These are phyloP conservation scores for Xerocomus brunneocitrinus DNA, from an alignment of 768 basidiomycete species.

Conservation along the genomic window DNA sequence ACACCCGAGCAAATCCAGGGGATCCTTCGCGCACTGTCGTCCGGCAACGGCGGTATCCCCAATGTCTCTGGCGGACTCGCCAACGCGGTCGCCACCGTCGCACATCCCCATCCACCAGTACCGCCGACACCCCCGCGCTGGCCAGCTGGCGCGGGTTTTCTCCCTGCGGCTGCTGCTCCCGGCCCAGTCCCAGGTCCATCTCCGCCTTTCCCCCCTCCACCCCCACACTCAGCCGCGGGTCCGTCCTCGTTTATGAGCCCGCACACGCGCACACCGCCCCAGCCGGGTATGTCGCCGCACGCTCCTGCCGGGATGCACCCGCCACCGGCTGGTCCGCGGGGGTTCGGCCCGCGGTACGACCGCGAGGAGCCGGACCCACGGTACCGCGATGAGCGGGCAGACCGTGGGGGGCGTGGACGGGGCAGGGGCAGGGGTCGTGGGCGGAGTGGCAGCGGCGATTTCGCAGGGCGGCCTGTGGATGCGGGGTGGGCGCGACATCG, in stretches of 20 bases:
- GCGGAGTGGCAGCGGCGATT: conserved; percentile 9
- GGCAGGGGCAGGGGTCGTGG: conserved; percentile 30
- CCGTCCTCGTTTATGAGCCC: conserved; percentile 13
- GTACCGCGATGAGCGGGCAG: conserved; percentile 31
- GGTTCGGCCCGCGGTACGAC: conserved; percentile 26
- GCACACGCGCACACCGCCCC: conserved; percentile 20
- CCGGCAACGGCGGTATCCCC: conserved; percentile 34
- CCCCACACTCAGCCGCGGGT: background rate
- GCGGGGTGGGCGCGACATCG: conserved; percentile 30
- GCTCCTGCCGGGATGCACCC: conserved; percentile 15
- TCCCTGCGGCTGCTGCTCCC: conserved; percentile 4
- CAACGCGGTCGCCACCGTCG: conserved; percentile 21
- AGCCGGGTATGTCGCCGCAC: conserved; percentile 22
- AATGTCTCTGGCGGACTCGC: conserved; percentile 29
- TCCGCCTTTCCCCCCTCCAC: conserved; percentile 3
- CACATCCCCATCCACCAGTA: conserved; percentile 18
- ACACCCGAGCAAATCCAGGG: conserved; percentile 74
- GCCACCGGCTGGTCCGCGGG: conserved; percentile 26
- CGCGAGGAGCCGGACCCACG: conserved; percentile 23
- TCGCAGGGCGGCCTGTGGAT: conserved; percentile 43
- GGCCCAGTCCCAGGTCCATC: conserved; percentile 2
- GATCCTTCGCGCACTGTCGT: conserved; percentile 55
- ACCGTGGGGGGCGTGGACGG: conserved; percentile 35
- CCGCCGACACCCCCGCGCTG: conserved; percentile 13
- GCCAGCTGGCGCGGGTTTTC: conserved; percentile 23